Percentiles rank a stretch among this genome's conserved stretches.
Evolutionary conservation across 805 yeast species (phyloP).

Genomic region (Wickerhamomyces tratensis): DNA sequence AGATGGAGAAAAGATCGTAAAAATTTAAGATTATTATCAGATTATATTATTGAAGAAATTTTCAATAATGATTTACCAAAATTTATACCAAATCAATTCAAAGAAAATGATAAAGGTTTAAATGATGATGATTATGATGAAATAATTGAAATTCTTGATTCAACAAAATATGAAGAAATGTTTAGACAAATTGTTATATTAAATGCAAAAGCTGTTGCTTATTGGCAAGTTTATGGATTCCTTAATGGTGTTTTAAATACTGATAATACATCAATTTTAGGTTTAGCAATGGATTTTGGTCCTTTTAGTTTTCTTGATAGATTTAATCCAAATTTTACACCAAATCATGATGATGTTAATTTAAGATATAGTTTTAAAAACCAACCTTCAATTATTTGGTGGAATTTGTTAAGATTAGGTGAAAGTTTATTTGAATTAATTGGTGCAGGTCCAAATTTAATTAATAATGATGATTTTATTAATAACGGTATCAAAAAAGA

Average conservation of each 20-base stretch:
- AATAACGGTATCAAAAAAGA: constrained; percentile 36
- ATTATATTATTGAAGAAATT: constrained; percentile 62
- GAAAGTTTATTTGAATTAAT: constrained; percentile 75
- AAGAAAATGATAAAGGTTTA: constrained; percentile 11
- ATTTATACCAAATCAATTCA: constrained; percentile 14
- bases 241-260: constrained; percentile 92
- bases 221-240: constrained; percentile 89
- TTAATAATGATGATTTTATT: constrained; percentile 33
- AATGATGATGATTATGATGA: constrained; percentile 12
- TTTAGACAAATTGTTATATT: constrained; percentile 61
- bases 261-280: constrained; percentile 86
- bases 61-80: constrained; percentile 27
- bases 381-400: constrained; percentile 84
- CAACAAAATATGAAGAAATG: constrained; percentile 59
- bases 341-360: constrained; percentile 78
- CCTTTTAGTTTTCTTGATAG: constrained; percentile 89
- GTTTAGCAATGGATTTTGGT: constrained; percentile 86
- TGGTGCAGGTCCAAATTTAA: constrained; percentile 54
- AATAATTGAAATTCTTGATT: constrained; percentile 21
- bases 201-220: constrained; percentile 71
- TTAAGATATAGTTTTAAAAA: constrained; percentile 72
- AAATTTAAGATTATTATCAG: constrained; percentile 54
- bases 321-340: constrained; percentile 73
- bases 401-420: constrained; percentile 81
- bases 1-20: constrained; percentile 61